Evolutionary conservation across 106 monocot species (phyloP).

Genomic region (Ottelia alismoides): DNA sequence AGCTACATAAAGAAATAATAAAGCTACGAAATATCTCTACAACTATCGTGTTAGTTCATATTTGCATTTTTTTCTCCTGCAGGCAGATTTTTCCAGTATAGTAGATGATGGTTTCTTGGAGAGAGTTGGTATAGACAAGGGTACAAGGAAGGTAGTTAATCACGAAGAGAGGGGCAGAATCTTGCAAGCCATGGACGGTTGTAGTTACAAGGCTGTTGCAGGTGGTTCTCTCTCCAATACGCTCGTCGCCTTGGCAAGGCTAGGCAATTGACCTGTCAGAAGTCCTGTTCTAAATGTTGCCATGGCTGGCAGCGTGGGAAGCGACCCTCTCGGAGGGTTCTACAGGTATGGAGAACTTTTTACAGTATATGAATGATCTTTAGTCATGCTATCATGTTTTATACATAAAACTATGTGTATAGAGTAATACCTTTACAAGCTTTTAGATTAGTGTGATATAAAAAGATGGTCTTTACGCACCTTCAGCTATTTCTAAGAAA

Average conservation of each 20-base stretch:
- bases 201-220: constrained; percentile 93
- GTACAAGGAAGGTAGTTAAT: constrained; percentile 78
- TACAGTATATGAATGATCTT: too few species aligned
- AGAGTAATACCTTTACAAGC: too few species aligned
- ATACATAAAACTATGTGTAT: too few species aligned
- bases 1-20: too few species aligned
- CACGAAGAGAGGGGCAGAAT: constrained; percentile 93
- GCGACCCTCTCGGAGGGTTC: constrained; percentile 89
- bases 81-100: constrained; percentile 97
- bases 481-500: too few species aligned
- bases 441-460: too few species aligned
- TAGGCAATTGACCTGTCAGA: constrained; percentile 39
- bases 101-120: constrained; percentile 78
- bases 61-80: too few species aligned
- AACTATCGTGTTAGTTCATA: too few species aligned
- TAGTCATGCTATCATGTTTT: too few species aligned
- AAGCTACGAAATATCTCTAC: too few species aligned
- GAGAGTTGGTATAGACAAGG: constrained; percentile 68
- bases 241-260: constrained; percentile 83
- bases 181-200: constrained; percentile 94
- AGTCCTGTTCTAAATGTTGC: constrained; percentile 51
- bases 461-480: too few species aligned
- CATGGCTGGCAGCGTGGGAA: constrained; percentile 91
- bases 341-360: constrained; percentile 89
- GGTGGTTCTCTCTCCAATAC: constrained; percentile 97